Conservation (phyloP, 306 rosid species). For the Cicer judaicum region DNA sequence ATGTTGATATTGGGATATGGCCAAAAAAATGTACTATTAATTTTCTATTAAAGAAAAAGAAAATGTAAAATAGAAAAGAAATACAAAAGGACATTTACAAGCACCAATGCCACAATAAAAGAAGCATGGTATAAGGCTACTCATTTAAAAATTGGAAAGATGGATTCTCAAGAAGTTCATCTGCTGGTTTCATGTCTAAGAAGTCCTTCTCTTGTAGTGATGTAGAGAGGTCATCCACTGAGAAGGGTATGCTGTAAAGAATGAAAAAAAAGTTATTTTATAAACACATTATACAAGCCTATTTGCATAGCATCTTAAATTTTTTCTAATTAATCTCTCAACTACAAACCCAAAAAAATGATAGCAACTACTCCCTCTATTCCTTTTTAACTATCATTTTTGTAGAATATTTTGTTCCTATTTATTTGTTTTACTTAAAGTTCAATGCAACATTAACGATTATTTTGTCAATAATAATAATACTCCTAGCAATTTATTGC, state of each 20-base stretch:
- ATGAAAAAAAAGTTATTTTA: not conserved
- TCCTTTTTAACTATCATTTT: too few species aligned
- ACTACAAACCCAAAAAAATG: too few species aligned
- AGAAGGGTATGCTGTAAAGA: constrained; percentile 85
- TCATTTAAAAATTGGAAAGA: constrained; percentile 91
- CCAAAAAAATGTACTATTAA: constrained; percentile 26
- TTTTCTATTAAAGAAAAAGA: not conserved
- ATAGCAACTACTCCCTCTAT: too few species aligned
- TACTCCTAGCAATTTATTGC: too few species aligned
- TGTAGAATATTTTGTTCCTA: too few species aligned
- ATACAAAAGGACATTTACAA: constrained; percentile 60
- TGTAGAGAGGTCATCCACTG: constrained; percentile 92
- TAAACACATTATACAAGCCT: not conserved
- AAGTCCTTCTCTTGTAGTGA: constrained; percentile 85
- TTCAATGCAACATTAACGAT: too few species aligned
- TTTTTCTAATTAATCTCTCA: not conserved
- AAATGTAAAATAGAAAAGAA: not conserved
- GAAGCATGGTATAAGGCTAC: constrained; percentile 52
- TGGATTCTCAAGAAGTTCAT: constrained; percentile 78
- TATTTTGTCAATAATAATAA: too few species aligned
- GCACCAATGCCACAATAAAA: constrained; percentile 49
- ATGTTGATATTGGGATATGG: constrained; percentile 46
- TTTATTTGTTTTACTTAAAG: too few species aligned
- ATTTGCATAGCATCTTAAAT: constrained; percentile 10
- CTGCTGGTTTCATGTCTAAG: constrained; percentile 81